These are phyloP conservation scores for Graphilbum ipis-grandicollis DNA, from an alignment of 2,329 filamentous ascomycete genomes.

Conservation along the genomic window DNA sequence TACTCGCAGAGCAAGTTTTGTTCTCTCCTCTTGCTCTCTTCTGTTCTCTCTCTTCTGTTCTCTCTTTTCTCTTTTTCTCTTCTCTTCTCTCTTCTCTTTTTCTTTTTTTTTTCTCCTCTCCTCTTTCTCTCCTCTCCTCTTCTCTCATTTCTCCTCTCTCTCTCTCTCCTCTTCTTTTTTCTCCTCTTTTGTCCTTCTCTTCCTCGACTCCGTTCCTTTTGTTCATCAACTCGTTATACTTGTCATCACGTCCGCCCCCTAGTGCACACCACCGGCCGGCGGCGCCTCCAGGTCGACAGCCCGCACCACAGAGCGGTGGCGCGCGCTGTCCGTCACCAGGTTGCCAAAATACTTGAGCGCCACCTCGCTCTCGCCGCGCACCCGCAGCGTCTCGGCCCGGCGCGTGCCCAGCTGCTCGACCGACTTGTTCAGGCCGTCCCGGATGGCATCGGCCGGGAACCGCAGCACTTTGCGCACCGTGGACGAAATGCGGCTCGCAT, in stretches of 20 bases:
- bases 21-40: no score
- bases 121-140: no score
- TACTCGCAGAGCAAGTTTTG: no score
- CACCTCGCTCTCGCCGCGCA: constrained; percentile 66
- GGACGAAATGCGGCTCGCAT: constrained; percentile 66
- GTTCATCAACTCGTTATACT: no score
- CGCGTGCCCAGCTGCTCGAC: constrained; percentile 68
- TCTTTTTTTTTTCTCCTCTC: no score
- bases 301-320: constrained; percentile 31
- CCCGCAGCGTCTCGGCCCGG: constrained; percentile 69
- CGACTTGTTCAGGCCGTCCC: constrained; percentile 64
- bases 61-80: no score
- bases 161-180: no score
- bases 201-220: no score
- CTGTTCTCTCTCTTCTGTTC: no score
- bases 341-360: constrained; percentile 84
- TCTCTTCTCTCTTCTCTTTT: no score
- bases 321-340: constrained; percentile 49
- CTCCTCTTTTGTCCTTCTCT: no score
- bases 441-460: constrained; percentile 71
- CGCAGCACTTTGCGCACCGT: constrained; percentile 82
- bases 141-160: no score
- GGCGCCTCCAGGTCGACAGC: constrained; percentile 33
- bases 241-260: background rate
- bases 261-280: constrained; percentile 2